Evolutionary conservation across 768 basidiomycete species (phyloP).

Genomic region (Tulasnella sp.): DNA sequence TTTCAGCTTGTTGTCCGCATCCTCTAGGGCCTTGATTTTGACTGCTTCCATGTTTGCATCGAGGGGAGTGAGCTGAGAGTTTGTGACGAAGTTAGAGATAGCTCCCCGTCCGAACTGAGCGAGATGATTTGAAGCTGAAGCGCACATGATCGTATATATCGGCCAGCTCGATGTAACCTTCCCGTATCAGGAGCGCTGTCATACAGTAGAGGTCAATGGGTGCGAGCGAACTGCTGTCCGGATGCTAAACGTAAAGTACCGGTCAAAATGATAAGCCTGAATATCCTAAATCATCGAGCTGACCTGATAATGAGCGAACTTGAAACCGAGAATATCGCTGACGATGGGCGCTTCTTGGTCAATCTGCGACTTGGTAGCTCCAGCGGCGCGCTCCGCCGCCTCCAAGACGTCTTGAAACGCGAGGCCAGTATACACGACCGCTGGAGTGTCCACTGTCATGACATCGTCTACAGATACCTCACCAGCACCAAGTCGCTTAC

Average conservation of each 20-base stretch:
- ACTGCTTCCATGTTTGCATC: constrained; percentile 67
- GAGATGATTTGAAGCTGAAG: constrained; percentile 4
- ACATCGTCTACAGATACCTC: neutral
- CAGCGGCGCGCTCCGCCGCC: constrained; percentile 34
- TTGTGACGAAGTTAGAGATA: constrained; percentile 1
- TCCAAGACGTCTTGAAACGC: constrained; percentile 54
- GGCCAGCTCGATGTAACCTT: constrained; percentile 75
- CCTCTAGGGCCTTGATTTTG: constrained; percentile 51
- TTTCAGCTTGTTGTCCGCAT: constrained; percentile 48
- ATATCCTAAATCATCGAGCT: constrained; percentile 20
- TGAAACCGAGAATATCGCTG: constrained; percentile 95
- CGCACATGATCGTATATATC: constrained; percentile 90
- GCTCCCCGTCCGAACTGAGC: neutral
- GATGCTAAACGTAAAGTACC: constrained; percentile 24
- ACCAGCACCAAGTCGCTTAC: neutral
- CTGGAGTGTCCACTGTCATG: constrained; percentile 23
- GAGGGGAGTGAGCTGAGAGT: constrained; percentile 49
- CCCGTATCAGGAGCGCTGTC: constrained; percentile 79
- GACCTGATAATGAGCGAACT: constrained; percentile 86
- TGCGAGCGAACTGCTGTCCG: constrained; percentile 47
- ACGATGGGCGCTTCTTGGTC: constrained; percentile 42
- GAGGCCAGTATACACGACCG: constrained; percentile 43
- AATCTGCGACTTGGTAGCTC: neutral
- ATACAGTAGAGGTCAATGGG: constrained; percentile 69
- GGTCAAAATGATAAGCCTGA: constrained; percentile 13